phyloP scores from a whole-genome alignment of 1,284 basidiomycete genomes.

The Phellinidium pouzarii region DNA sequence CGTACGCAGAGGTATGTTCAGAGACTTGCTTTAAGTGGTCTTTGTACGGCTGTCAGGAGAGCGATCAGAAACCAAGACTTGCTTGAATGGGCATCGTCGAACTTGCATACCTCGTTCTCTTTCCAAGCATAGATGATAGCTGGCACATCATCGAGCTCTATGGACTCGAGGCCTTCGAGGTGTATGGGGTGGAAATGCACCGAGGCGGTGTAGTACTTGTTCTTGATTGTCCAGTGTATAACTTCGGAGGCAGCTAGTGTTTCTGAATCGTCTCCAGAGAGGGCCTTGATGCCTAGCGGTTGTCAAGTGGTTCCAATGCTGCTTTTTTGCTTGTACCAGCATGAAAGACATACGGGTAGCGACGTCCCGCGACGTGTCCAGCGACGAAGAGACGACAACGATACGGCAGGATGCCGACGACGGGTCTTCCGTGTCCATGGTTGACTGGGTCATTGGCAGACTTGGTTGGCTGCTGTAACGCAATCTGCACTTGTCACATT shows the following conservation, averaged over 20 bases:
- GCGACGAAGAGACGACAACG: slow-evolving; percentile 39
- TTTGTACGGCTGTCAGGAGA: slow-evolving; percentile 41
- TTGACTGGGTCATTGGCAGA: too few species aligned
- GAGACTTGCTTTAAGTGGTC: slow-evolving; percentile 47
- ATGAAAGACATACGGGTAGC: slow-evolving; percentile 39
- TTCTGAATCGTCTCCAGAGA: slow-evolving; percentile 24
- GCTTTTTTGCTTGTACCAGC: neutral
- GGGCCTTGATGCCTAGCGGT: slow-evolving; percentile 24
- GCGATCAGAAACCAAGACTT: slow-evolving; percentile 19
- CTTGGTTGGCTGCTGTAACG: too few species aligned
- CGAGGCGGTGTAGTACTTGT: slow-evolving; percentile 80
- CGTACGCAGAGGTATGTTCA: slow-evolving; percentile 38
- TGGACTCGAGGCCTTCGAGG: slow-evolving; percentile 34
- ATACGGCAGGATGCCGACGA: slow-evolving; percentile 34
- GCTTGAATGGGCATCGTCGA: slow-evolving; percentile 12
- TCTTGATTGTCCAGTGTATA: slow-evolving; percentile 72
- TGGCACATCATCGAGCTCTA: slow-evolving; percentile 42
- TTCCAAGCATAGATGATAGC: slow-evolving; percentile 69
- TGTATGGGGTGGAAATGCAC: slow-evolving; percentile 60
- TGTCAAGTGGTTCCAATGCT: slow-evolving; percentile 17
- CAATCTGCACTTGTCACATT: too few species aligned
- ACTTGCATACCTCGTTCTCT: slow-evolving; percentile 56
- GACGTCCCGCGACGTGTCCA: slow-evolving; percentile 35
- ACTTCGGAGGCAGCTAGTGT: slow-evolving; percentile 15
- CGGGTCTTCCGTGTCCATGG: slow-evolving; percentile 7